A percentile compares a stretch with the other conserved stretches of the same genome.
Conservation (phyloP, 106 monocot genomes). For the Phalaenopsis equestris region DNA sequence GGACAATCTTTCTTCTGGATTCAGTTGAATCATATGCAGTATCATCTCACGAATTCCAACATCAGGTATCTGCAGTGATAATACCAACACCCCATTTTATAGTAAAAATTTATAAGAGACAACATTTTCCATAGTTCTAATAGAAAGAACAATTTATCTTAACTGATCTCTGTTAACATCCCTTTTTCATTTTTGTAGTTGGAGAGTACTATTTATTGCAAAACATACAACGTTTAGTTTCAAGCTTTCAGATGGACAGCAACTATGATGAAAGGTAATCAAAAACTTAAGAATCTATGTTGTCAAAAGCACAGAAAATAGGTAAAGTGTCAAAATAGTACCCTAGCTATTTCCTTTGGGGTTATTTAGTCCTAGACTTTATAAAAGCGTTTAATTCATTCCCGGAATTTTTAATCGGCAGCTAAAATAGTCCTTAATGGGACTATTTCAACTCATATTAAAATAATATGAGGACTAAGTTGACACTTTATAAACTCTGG, state of each 20-base stretch:
- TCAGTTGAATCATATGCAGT: conserved; percentile 99
- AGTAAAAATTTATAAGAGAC: not conserved
- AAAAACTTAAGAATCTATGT: not conserved
- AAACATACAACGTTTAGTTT: not conserved
- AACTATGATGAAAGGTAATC: not conserved
- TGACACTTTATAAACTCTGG: no score
- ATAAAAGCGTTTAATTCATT: no score
- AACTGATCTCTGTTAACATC: not conserved
- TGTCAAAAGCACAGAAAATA: not conserved
- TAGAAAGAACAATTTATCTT: not conserved
- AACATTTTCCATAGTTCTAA: not conserved
- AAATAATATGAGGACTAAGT: no score
- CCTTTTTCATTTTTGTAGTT: not conserved
- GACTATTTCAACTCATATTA: no score
- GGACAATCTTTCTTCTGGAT: conserved; percentile 72
- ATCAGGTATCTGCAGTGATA: conserved; percentile 78
- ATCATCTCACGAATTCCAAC: conserved; percentile 77
- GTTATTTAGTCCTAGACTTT: no score
- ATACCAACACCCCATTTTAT: not conserved
- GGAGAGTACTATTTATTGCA: not conserved
- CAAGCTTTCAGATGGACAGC: not conserved
- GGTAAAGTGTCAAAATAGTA: no score
- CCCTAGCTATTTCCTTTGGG: no score
- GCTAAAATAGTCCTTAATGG: no score
- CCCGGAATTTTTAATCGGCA: no score